Base-by-base conservation (phyloP, 805 yeast genomes). In the baker's yeast (Saccharomyces cerevisiae) region DNA sequence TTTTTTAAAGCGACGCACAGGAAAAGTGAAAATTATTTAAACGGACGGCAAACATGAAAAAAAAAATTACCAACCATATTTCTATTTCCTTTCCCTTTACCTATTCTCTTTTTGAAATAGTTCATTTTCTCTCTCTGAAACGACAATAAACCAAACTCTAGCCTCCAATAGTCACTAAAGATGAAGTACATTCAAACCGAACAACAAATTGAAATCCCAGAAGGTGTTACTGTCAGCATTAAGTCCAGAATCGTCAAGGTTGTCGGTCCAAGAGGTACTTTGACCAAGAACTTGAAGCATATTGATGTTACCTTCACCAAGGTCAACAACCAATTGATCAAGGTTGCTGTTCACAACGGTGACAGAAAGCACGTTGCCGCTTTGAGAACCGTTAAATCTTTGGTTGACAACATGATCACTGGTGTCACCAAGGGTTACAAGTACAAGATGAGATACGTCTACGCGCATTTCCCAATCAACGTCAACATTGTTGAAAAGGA, bases 391-490 rank as follows among this genome's bases (percentile, higher is more conserved):
- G 98, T 94, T 77, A 91, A 89, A 81, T 89, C 98, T 64, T 81
- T 94, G 75, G 82, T 94, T 71, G 74, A 89, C 74, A 94, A 94
- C 88, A 79, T 94, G 84, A 77, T 94, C 79, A 88, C 87, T 67
- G 99, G 99, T 87, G 99, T 94, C 75, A 94, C 99, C 76, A 85
- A 85, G 82, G 99, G 98, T 79, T 92, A 80, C 96, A 85, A 88
- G 81, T 94, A 94, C 94, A 94, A 94, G 88, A 87, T 94, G 97
- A 90, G 98, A 84, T 91, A 89, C 78, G 99, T 94, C 64, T 95
- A 92, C 76, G 99, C 99, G 85, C 99, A 94, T 89, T 94, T 94
- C 96, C 99, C 99, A 77, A 94, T 95, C 80, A 94, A 94, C 80
- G 97, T 94, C 68, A 92, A 91, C 83, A 77, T 90, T 67, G 75